These are phyloP conservation scores for Capsicum rhomboideum DNA, from an alignment of 257 asterid species.

Conservation along the genomic window DNA sequence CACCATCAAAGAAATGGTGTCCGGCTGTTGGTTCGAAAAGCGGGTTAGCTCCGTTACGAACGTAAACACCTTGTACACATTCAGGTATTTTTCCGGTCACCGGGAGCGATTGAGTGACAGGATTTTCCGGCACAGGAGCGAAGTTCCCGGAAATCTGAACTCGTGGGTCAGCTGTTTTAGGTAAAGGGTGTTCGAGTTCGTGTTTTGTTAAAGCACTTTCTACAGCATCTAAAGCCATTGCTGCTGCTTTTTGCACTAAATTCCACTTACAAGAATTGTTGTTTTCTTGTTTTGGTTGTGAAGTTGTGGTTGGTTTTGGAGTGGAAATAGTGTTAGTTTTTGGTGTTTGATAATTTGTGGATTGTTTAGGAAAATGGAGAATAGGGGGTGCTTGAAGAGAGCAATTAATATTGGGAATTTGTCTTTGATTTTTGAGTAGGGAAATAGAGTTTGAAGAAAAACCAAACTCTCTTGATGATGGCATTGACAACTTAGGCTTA, in stretches of 20 bases:
- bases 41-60: slow-evolving; percentile 94
- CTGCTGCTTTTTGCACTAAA: slow-evolving; percentile 61
- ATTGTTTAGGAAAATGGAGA: slow-evolving; percentile 46
- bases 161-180: slow-evolving; percentile 82
- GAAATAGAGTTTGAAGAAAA: slow-evolving; percentile 7
- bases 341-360: slow-evolving; percentile 23
- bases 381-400: slow-evolving; percentile 49
- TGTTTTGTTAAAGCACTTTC: slow-evolving; percentile 52
- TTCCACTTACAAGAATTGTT: slow-evolving; percentile 37
- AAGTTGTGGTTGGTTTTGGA: background rate
- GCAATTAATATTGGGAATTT: slow-evolving; percentile 16
- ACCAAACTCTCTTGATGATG: slow-evolving; percentile 7
- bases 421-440: slow-evolving; percentile 1
- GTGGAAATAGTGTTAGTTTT: background rate
- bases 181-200: slow-evolving; percentile 63
- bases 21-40: slow-evolving; percentile 82
- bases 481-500: slow-evolving; percentile 19
- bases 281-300: background rate
- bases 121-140: slow-evolving; percentile 86
- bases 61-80: slow-evolving; percentile 63
- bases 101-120: slow-evolving; percentile 46
- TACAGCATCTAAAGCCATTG: slow-evolving; percentile 76
- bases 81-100: slow-evolving; percentile 64
- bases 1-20: slow-evolving; percentile 97
- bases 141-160: slow-evolving; percentile 90